Base-by-base conservation (phyloP, 768 basidiomycete species). In the Kwoniella europaea region DNA sequence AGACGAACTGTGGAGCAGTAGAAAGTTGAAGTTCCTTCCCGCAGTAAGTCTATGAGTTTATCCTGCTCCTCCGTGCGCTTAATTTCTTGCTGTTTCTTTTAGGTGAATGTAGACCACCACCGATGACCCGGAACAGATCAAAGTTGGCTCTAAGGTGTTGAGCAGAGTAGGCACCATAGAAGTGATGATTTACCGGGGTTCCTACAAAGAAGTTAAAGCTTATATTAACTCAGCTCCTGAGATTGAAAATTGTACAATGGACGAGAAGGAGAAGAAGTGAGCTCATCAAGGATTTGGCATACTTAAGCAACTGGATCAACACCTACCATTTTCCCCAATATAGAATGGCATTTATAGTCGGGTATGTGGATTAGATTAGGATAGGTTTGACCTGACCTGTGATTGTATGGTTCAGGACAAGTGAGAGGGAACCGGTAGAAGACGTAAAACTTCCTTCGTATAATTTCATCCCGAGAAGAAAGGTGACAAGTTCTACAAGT, bases 41-140 rank as follows among this genome's bases (percentile, higher is more conserved):
- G 57, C 57, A 1, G 57, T 59, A 15, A 59, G 57, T 1, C 35
- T 35, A 27, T n/a, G n/a, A n/a, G n/a, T n/a, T n/a, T n/a, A n/a
- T n/a, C n/a, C n/a, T n/a, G n/a, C n/a, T n/a, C n/a, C n/a, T n/a
- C n/a, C n/a, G n/a, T n/a, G n/a, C n/a, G n/a, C n/a, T n/a, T n/a
- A n/a, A n/a, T n/a, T n/a, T n/a, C n/a, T n/a, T n/a, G n/a, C n/a
- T n/a, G n/a, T n/a, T n/a, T n/a, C n/a, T n/a, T n/a, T n/a, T n/a
- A n/a, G n/a, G n/a, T n/a, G n/a, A n/a, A n/a, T n/a, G 7, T 59
- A 59, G 57, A 59, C 10, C 2, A 59, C 57, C n/a, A 59, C 57
- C 13, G 57, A 59, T n/a, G 15, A 59, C 16, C 57, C 35, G 4
- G 24, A 41, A 6, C 13, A 59, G 10, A 41, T 59, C 16, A 16